Percentiles rank a stretch among this genome's conserved stretches.
Evolutionary conservation across 805 yeast genomes (phyloP).

Genomic region (Priceomyces medius): DNA sequence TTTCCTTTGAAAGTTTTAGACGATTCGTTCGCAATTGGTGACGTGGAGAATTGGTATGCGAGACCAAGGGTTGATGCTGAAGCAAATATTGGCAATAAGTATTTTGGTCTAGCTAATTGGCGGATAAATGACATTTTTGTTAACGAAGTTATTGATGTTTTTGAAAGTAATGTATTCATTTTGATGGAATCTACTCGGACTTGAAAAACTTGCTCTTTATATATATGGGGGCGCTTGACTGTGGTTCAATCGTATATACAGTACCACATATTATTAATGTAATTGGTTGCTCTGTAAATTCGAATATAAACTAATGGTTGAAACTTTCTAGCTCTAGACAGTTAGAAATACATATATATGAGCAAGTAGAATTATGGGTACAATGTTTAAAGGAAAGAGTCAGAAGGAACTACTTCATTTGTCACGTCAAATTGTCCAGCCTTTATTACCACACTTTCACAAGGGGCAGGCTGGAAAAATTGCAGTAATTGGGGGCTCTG

Average conservation of each 20-base stretch:
- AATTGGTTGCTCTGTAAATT: slow-evolving; percentile 6
- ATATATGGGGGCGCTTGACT: background rate
- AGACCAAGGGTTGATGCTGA: slow-evolving; percentile 35
- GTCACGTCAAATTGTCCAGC: slow-evolving; percentile 67
- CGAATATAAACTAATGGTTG: background rate
- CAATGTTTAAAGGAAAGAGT: slow-evolving; percentile 25
- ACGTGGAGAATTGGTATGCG: slow-evolving; percentile 26
- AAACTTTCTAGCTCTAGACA: too few relatives aligned
- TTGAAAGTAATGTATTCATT: background rate
- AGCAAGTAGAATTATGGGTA: background rate
- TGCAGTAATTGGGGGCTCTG: slow-evolving; percentile 89
- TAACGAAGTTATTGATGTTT: background rate
- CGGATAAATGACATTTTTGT: slow-evolving; percentile 21
- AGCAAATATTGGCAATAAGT: slow-evolving; percentile 30
- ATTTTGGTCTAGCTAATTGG: slow-evolving; percentile 24
- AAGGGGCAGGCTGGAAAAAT: slow-evolving; percentile 92
- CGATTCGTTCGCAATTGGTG: slow-evolving; percentile 33
- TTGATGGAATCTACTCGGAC: background rate
- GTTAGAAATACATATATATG: too few relatives aligned
- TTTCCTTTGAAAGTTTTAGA: slow-evolving; percentile 58
- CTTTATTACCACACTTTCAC: slow-evolving; percentile 65
- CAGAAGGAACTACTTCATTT: slow-evolving; percentile 48
- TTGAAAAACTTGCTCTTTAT: slow-evolving; percentile 4
- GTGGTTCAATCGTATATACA: slow-evolving; percentile 1
- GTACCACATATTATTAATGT: background rate